phyloP scores from a whole-genome alignment of 1,284 basidiomycete genomes.

The Puccinia polysora region DNA sequence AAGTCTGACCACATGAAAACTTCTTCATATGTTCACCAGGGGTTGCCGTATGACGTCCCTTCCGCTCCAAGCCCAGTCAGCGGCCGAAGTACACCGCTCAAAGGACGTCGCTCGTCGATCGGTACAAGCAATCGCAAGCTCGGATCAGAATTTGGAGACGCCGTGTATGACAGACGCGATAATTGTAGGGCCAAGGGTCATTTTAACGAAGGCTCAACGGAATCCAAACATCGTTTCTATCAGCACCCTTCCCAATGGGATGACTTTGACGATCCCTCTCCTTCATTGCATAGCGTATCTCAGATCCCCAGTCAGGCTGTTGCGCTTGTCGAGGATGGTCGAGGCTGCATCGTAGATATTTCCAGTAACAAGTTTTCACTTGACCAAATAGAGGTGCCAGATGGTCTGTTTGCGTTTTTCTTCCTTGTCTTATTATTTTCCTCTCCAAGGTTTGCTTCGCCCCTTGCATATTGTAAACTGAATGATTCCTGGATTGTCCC shows the following conservation, averaged over 20 bases:
- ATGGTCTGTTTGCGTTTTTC: slow-evolving; percentile 6
- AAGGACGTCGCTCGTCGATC: background rate
- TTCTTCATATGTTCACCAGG: slow-evolving; percentile 13
- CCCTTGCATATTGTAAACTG: background rate
- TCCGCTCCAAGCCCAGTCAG: background rate
- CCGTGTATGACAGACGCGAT: background rate
- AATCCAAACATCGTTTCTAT: slow-evolving; percentile 27
- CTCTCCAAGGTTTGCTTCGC: background rate
- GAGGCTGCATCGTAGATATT: slow-evolving; percentile 31
- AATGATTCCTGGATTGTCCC: too few relatives aligned
- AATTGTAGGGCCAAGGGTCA: background rate
- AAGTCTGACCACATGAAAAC: background rate
- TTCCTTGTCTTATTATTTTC: background rate
- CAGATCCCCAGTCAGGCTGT: slow-evolving; percentile 30
- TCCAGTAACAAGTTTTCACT: slow-evolving; percentile 8
- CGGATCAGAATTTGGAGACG: background rate
- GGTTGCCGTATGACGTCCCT: slow-evolving; percentile 13
- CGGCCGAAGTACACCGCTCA: background rate
- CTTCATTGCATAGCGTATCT: slow-evolving; percentile 3
- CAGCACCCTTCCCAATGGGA: slow-evolving; percentile 30
- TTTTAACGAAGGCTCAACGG: slow-evolving; percentile 16
- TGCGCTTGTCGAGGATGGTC: slow-evolving; percentile 29
- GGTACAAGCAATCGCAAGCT: background rate
- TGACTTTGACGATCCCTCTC: slow-evolving; percentile 37
- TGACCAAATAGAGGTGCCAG: slow-evolving; percentile 18